phyloP scores from a whole-genome alignment of 176 grass and related monocot genomes.

The Oryza coarctata region DNA sequence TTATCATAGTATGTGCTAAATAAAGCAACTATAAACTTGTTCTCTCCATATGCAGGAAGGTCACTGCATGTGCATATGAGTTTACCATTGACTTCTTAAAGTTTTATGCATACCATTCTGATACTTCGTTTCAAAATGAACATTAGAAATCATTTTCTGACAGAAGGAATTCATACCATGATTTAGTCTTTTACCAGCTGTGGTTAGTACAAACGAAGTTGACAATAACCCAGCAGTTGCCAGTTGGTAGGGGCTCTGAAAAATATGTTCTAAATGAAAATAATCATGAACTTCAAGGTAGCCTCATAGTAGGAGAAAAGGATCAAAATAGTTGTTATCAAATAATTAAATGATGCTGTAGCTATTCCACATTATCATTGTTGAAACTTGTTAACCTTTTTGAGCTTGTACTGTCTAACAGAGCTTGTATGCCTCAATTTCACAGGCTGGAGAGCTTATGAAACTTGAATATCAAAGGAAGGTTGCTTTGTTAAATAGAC shows the following conservation, averaged over 20 bases:
- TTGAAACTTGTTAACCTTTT: not conserved
- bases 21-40: not conserved
- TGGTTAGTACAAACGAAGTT: not conserved
- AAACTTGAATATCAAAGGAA: conserved; percentile 99
- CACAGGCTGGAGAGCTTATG: conserved; percentile 88
- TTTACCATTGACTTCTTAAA: not conserved
- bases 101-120: conserved; percentile 3
- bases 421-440: conserved; percentile 19
- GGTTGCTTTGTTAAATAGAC: conserved; percentile 88
- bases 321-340: not conserved
- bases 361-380: conserved; percentile 7
- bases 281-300: not conserved
- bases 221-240: not conserved
- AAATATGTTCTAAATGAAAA: not conserved
- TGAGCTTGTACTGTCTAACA: conserved; percentile 19
- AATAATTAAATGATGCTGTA: not conserved
- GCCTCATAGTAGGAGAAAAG: not conserved
- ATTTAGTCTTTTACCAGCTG: not conserved
- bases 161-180: too few species aligned
- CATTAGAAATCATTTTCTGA: not conserved
- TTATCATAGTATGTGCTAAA: not conserved
- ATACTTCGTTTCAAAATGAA: not conserved
- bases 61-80: not conserved
- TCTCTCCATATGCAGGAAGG: not conserved
- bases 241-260: not conserved